Percentiles rank a stretch among this genome's conserved stretches.
phyloP scores from a whole-genome alignment of 1,284 basidiomycete species.

The Heterobasidion irregulare region DNA sequence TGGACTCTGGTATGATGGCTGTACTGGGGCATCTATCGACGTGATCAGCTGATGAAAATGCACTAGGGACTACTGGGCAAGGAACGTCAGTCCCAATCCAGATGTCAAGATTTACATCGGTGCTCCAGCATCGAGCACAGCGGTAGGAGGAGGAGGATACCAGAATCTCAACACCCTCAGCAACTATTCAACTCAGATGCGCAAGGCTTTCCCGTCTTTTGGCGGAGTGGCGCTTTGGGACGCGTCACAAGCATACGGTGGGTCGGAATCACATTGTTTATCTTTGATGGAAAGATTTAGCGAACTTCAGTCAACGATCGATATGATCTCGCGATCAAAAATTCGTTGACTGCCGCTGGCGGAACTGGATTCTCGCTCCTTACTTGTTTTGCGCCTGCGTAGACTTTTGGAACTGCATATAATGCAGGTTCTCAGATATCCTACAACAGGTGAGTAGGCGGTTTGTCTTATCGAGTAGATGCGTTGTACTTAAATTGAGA shows the following conservation, averaged over 20 bases:
- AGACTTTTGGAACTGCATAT: slow-evolving; percentile 40
- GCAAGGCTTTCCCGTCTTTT: slow-evolving; percentile 58
- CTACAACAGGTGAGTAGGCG: slow-evolving; percentile 38
- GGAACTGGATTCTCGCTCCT: slow-evolving; percentile 62
- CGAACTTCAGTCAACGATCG: slow-evolving; percentile 40
- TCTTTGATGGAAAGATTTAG: background rate
- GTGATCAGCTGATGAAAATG: background rate
- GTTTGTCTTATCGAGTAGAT: background rate
- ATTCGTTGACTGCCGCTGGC: slow-evolving; percentile 48
- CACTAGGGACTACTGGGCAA: slow-evolving; percentile 52
- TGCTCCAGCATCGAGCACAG: slow-evolving; percentile 44
- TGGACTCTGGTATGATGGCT: slow-evolving; percentile 33
- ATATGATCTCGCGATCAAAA: slow-evolving; percentile 56
- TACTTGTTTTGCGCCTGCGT: slow-evolving; percentile 48
- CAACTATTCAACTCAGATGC: slow-evolving; percentile 44
- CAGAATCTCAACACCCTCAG: slow-evolving; percentile 37
- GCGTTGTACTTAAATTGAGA: background rate
- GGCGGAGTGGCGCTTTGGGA: slow-evolving; percentile 73
- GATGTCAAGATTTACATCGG: slow-evolving; percentile 58
- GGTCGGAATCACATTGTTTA: slow-evolving; percentile 8
- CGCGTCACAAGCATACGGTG: slow-evolving; percentile 59
- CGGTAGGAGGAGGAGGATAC: slow-evolving; percentile 48
- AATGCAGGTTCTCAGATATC: slow-evolving; percentile 43
- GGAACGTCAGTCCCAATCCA: slow-evolving; percentile 42
- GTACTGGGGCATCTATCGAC: too few relatives aligned